These are phyloP conservation scores for Erysiphe pulchra DNA, from an alignment of 2,329 filamentous ascomycete species.

Conservation along the genomic window DNA sequence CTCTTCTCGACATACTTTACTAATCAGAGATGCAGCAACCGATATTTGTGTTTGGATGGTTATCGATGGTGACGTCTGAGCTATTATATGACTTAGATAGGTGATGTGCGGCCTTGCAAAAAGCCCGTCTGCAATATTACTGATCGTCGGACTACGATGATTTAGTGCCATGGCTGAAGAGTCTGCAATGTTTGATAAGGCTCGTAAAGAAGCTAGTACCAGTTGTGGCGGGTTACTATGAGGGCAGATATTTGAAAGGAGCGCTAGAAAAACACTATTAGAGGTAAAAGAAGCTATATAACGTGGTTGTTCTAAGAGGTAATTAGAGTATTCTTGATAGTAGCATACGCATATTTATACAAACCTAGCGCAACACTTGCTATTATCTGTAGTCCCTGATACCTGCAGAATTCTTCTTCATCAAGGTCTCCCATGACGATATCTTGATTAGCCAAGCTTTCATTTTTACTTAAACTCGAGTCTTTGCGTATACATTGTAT, in stretches of 20 bases:
- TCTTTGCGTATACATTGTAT: conserved; percentile 22
- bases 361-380: conserved; percentile 65
- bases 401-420: conserved; percentile 38
- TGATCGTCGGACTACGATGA: conserved; percentile 21
- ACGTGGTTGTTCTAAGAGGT: conserved; percentile 41
- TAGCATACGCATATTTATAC: conserved; percentile 5
- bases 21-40: conserved; percentile 30
- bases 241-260: conserved; percentile 45
- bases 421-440: conserved; percentile 16
- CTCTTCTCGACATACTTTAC: conserved; percentile 38
- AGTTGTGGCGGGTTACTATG: conserved; percentile 36
- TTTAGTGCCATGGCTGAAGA: conserved; percentile 30
- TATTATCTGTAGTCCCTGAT: conserved; percentile 67
- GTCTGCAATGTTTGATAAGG: conserved; percentile 45
- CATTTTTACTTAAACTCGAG: conserved; percentile 18
- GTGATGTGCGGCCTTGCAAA: conserved; percentile 36
- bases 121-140: conserved; percentile 32
- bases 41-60: conserved; percentile 33
- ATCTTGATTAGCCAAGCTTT: conserved; percentile 22
- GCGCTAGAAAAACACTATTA: conserved; percentile 37
- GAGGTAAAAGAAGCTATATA: conserved; percentile 54
- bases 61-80: conserved; percentile 25
- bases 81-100: conserved; percentile 39
- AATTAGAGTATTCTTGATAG: neutral
- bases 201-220: conserved; percentile 46